Percentiles rank a stretch among this genome's conserved stretches.
These are phyloP conservation scores for Pyrenula massariospora DNA, from an alignment of 495 filamentous ascomycete genomes.

Conservation along the genomic window DNA sequence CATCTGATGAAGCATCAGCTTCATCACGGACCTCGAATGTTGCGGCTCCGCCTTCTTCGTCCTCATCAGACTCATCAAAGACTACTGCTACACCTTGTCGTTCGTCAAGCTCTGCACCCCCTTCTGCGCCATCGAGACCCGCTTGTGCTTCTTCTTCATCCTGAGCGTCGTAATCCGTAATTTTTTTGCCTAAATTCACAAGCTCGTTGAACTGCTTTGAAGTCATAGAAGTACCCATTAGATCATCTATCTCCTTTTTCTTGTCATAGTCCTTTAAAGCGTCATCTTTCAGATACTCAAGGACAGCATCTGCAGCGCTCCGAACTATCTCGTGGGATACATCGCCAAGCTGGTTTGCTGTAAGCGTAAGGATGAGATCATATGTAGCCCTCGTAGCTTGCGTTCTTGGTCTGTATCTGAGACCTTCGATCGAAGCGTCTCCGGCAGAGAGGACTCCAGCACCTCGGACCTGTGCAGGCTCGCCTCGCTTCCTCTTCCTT, in stretches of 20 bases:
- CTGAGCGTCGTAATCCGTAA: constrained; percentile 95
- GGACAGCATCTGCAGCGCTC: constrained; percentile 87
- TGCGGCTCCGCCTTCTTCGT: constrained; percentile 64
- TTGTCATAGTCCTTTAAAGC: constrained; percentile 96
- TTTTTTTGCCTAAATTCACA: constrained; percentile 95
- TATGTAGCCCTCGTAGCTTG: constrained; percentile 90
- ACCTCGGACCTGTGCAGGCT: constrained; percentile 58
- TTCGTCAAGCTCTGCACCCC: constrained; percentile 72
- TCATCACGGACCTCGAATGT: constrained; percentile 76
- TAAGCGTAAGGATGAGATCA: constrained; percentile 85
- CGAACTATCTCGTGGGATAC: constrained; percentile 84
- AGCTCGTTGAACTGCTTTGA: constrained; percentile 95
- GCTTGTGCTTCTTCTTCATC: constrained; percentile 91
- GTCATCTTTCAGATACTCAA: constrained; percentile 90
- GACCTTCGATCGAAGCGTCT: constrained; percentile 77
- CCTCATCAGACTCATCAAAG: constrained; percentile 89
- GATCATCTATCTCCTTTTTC: constrained; percentile 93
- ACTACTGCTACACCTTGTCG: constrained; percentile 94
- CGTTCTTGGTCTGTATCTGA: constrained; percentile 80
- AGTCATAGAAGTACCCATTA: constrained; percentile 68
- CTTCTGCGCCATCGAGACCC: constrained; percentile 43
- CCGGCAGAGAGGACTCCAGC: constrained; percentile 74
- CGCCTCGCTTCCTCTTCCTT: constrained; percentile 70
- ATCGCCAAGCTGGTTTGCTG: constrained; percentile 80
- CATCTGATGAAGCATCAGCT: constrained; percentile 58